Conservation (phyloP, 2,329 filamentous ascomycete genomes). For the Myotisia sp. region DNA sequence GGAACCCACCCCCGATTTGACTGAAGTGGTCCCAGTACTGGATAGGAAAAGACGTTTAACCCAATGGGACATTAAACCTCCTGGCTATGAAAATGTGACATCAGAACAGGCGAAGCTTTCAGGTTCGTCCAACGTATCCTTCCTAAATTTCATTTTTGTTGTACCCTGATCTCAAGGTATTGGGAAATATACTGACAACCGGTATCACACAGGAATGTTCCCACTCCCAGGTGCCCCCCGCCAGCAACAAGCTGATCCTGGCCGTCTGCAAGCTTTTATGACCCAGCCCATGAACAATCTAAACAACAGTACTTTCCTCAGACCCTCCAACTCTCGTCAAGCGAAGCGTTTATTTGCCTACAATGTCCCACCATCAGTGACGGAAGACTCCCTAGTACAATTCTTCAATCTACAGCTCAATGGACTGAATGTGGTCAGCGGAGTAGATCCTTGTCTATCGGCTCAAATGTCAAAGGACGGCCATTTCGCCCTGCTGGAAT, state of each 20-base stretch:
- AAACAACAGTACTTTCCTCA: slow-evolving; percentile 61
- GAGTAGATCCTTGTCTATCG: slow-evolving; percentile 68
- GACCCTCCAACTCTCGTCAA: slow-evolving; percentile 85
- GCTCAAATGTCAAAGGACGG: slow-evolving; percentile 68
- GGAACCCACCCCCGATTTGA: slow-evolving; percentile 91
- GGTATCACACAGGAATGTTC: slow-evolving; percentile 61
- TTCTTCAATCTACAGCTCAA: slow-evolving; percentile 98
- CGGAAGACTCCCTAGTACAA: slow-evolving; percentile 58
- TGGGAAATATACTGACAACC: slow-evolving; percentile 1
- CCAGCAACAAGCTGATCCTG: slow-evolving; percentile 89
- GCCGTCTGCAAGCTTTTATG: slow-evolving; percentile 88
- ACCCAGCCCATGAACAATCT: slow-evolving; percentile 56
- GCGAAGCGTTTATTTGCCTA: slow-evolving; percentile 81
- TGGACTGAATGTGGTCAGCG: slow-evolving; percentile 80
- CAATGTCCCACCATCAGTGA: slow-evolving; percentile 60
- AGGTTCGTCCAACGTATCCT: slow-evolving; percentile 34
- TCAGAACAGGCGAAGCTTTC: slow-evolving; percentile 97
- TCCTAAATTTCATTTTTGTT: too few relatives aligned
- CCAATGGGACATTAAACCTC: slow-evolving; percentile 98
- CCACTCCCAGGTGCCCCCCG: slow-evolving; percentile 87
- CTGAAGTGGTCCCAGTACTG: slow-evolving; percentile 65
- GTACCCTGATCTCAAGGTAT: neutral
- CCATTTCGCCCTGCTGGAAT: slow-evolving; percentile 77
- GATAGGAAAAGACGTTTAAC: slow-evolving; percentile 85
- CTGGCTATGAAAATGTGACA: slow-evolving; percentile 94